Conservation (phyloP, 257 asterid genomes). For the Gentiana dahurica region DNA sequence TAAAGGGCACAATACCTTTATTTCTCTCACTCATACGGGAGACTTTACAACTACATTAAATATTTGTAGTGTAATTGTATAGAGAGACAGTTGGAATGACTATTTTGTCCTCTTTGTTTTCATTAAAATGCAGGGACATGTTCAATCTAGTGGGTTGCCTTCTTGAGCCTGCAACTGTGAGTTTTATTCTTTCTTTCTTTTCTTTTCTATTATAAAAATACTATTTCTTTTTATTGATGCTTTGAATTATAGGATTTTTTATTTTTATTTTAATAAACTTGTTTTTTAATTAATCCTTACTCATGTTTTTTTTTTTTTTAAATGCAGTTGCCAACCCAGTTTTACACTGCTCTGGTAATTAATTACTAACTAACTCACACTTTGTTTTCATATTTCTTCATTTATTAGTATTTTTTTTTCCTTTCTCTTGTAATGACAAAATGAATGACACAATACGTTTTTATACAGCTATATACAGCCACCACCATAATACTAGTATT, state of each 20-base stretch:
- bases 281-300: too few relatives aligned
- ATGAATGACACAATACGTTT: slow-evolving; percentile 3
- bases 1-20: too few relatives aligned
- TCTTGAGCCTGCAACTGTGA: slow-evolving; percentile 91
- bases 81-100: too few relatives aligned
- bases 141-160: slow-evolving; percentile 80
- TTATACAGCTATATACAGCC: slow-evolving; percentile 55
- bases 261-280: too few relatives aligned
- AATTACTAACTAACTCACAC: background rate
- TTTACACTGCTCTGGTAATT: slow-evolving; percentile 81
- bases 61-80: background rate
- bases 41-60: background rate
- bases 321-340: slow-evolving; percentile 88
- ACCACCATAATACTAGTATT: slow-evolving; percentile 60
- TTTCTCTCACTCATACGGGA: too few relatives aligned
- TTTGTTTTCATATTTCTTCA: background rate
- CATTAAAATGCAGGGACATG: slow-evolving; percentile 42
- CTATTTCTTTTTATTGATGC: background rate
- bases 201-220: too few relatives aligned
- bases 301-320: background rate
- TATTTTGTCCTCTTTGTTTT: background rate
- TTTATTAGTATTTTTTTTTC: background rate
- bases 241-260: too few relatives aligned
- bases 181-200: slow-evolving; percentile 9
- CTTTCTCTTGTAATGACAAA: background rate